Base-by-base conservation (phyloP, 176 grass and related monocot species). In the Phragmites australis region DNA sequence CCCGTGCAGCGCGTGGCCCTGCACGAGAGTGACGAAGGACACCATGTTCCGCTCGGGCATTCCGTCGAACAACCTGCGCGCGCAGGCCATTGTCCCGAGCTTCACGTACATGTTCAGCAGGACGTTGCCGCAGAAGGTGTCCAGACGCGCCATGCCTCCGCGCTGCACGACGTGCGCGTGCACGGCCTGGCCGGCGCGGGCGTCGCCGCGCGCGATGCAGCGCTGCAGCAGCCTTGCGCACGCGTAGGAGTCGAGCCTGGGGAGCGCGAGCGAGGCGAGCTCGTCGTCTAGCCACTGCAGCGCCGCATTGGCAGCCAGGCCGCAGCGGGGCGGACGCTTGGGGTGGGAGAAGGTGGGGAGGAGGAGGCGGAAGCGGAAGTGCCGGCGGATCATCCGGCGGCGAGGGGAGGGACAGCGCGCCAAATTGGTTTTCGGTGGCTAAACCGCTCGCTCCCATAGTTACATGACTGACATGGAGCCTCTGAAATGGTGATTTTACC, bases 241-340 rank as follows among this genome's bases (percentile, higher is more conserved):
- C 29, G 80, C 67, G 66, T 58, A 47, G 41, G 67, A 57, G 58
- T 88, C 80, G 22, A 83, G 48, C 49, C 2, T 54, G 23, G 85
- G 85, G 42, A 78, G 65, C 26, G 67, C 49, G 67, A 88, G 80
- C 22, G 58, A 83, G 74, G 80, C 31, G 74, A 88, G 74, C 49
- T 88, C 74, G 12, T 73, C 58, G 5, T 88, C 86, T 21, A 88
- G 86, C 86, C 86, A 88, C 40, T 79, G 86, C 57, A 88, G 49
- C 39, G 67, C 74, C 1, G 48, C 49, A 21, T 41, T 79, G 74
- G 80, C 37, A 0, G 74, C 40, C 21, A 79, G 22, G 3, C 34
- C 30, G 9, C 66, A 74, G 16, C 37, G 9, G 55, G 15, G 19
- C 22, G 21, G 46, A 1, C 0, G 8, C 7, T 37, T 56, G 21